Conservation (phyloP, 139 green algal species). For the Diplosphaera chodatii region DNA sequence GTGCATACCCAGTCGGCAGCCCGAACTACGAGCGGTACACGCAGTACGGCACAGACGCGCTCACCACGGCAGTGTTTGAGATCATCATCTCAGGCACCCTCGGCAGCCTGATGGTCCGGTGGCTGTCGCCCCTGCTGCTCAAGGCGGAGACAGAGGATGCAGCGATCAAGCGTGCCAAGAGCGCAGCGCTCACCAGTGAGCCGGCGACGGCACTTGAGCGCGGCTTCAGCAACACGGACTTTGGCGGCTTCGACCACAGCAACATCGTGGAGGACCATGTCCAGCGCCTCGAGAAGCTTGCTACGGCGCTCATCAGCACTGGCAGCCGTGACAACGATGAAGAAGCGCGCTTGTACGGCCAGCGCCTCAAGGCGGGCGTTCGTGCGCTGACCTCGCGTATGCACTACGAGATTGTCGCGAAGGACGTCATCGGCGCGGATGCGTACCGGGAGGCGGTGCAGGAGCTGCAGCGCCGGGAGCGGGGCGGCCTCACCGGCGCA, state of each 20-base stretch:
- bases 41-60: constrained; percentile 7
- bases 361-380: neutral
- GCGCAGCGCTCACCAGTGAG: neutral
- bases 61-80: constrained; percentile 51
- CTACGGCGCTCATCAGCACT: neutral
- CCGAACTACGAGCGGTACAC: constrained; percentile 1
- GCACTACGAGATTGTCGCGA: neutral
- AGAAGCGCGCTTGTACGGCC: neutral
- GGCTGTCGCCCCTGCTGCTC: constrained; percentile 34
- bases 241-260: neutral
- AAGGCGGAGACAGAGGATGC: neutral
- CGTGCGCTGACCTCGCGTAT: neutral
- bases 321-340: neutral
- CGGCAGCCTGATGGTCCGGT: constrained; percentile 45
- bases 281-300: neutral
- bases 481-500: neutral
- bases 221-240: neutral
- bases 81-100: constrained; percentile 68
- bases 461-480: neutral
- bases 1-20: constrained; percentile 4
- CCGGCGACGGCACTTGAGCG: too few relatives aligned
- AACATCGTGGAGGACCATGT: neutral
- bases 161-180: neutral
- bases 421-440: neutral
- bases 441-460: neutral